Evolutionary conservation across 352 stramenopile genomes (phyloP).

Genomic region (Globisporangium ultimum): DNA sequence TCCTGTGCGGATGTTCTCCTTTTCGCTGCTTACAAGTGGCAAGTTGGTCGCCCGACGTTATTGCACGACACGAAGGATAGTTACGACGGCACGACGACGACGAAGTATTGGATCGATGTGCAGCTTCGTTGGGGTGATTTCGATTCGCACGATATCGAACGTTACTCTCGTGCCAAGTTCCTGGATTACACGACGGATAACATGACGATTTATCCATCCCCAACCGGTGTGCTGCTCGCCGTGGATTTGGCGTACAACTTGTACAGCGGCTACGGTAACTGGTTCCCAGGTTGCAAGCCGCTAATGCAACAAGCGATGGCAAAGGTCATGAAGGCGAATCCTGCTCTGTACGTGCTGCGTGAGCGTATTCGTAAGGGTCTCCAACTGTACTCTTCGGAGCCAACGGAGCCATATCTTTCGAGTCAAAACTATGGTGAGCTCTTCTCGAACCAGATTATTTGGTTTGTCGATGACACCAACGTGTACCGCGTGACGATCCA

Average conservation of each 20-base stretch:
- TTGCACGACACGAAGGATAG: constrained; percentile 95
- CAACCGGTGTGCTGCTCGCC: constrained; percentile 96
- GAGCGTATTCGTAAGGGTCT: constrained; percentile 99
- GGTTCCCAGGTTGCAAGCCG: constrained; percentile 98
- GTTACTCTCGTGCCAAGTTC: constrained; percentile 99
- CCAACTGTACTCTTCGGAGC: constrained; percentile 99
- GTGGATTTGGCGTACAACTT: constrained; percentile 99
- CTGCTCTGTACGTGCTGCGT: constrained; percentile 98
- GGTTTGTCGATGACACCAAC: constrained; percentile 99
- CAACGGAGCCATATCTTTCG: constrained; percentile 99
- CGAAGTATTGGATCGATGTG: constrained; percentile 99
- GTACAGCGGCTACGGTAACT: constrained; percentile 99
- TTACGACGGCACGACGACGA: constrained; percentile 94
- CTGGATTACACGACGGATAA: constrained; percentile 99
- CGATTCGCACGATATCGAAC: constrained; percentile 99
- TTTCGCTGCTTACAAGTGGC: constrained; percentile 99
- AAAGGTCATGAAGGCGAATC: constrained; percentile 99
- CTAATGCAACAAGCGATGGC: constrained; percentile 99
- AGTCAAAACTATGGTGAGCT: constrained; percentile 99
- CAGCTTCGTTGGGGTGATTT: constrained; percentile 99
- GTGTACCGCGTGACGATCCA: constrained; percentile 99
- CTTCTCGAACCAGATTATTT: constrained; percentile 99
- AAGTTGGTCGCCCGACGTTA: constrained; percentile 79
- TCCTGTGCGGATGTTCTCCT: constrained; percentile 99
- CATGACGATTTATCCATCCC: constrained; percentile 99